These are phyloP conservation scores for Monosporascus sp. DNA, from an alignment of 2,329 filamentous ascomycete genomes.

Conservation along the genomic window DNA sequence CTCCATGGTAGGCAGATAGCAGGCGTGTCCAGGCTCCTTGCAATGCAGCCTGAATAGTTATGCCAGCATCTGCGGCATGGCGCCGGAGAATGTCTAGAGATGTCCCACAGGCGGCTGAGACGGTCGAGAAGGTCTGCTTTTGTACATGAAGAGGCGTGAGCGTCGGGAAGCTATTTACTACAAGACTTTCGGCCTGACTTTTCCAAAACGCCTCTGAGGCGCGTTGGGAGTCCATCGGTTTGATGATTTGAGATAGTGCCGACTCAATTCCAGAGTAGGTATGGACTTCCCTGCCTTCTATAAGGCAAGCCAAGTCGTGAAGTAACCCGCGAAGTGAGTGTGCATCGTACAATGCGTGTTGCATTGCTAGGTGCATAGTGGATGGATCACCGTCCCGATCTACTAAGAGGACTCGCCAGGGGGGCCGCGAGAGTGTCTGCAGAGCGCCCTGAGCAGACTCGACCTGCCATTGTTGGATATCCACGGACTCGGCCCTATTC, in stretches of 20 bases:
- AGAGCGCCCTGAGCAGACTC: slow-evolving; percentile 30
- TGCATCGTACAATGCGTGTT: slow-evolving; percentile 86
- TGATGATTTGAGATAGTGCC: slow-evolving; percentile 38
- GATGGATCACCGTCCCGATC: slow-evolving; percentile 12
- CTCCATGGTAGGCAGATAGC: slow-evolving; percentile 71
- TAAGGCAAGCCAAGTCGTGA: slow-evolving; percentile 41
- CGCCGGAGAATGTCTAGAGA: slow-evolving; percentile 45
- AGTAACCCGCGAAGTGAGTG: slow-evolving; percentile 64
- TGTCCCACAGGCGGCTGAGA: slow-evolving; percentile 33
- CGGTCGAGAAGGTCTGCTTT: slow-evolving; percentile 25
- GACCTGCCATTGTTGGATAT: slow-evolving; percentile 33
- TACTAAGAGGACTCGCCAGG: slow-evolving; percentile 58
- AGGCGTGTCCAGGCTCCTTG: slow-evolving; percentile 76
- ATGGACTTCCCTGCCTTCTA: slow-evolving; percentile 16
- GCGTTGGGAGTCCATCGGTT: slow-evolving; percentile 22
- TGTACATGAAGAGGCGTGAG: slow-evolving; percentile 58
- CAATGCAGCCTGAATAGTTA: slow-evolving; percentile 70
- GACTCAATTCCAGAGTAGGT: slow-evolving; percentile 22
- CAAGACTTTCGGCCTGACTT: slow-evolving; percentile 42
- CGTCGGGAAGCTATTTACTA: slow-evolving; percentile 68
- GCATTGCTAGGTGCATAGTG: slow-evolving; percentile 47
- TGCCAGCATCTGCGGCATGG: slow-evolving; percentile 50
- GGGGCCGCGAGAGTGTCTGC: slow-evolving; percentile 44
- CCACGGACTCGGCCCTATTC: slow-evolving; percentile 18
- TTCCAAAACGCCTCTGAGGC: slow-evolving; percentile 58